These are phyloP conservation scores for Pistacia vera DNA, from an alignment of 345 rosid species.

Conservation along the genomic window DNA sequence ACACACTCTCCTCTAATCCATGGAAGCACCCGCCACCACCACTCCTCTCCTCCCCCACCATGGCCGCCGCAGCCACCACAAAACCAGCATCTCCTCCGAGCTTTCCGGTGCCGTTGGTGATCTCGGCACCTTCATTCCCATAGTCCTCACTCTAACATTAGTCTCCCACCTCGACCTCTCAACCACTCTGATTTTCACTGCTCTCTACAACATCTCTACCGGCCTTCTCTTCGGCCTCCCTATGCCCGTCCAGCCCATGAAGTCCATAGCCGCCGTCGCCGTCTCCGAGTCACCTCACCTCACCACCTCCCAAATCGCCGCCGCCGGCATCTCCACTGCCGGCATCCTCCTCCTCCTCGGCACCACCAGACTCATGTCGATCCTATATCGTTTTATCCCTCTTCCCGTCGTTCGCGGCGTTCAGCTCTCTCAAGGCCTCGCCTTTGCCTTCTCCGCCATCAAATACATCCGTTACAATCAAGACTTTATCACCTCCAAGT, in stretches of 20 bases:
- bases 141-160: slow-evolving; percentile 63
- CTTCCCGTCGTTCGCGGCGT: slow-evolving; percentile 93
- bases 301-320: slow-evolving; percentile 61
- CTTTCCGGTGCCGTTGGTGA: slow-evolving; percentile 87
- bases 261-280: slow-evolving; percentile 85
- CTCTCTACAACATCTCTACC: slow-evolving; percentile 69
- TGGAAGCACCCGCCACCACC: slow-evolving; percentile 21
- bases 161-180: slow-evolving; percentile 75
- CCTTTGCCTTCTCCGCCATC: slow-evolving; percentile 86
- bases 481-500: slow-evolving; percentile 57
- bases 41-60: slow-evolving; percentile 31
- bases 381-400: slow-evolving; percentile 68
- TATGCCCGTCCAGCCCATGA: slow-evolving; percentile 92
- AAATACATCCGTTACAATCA: slow-evolving; percentile 75
- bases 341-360: slow-evolving; percentile 65
- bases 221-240: slow-evolving; percentile 84
- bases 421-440: slow-evolving; percentile 93
- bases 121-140: slow-evolving; percentile 83
- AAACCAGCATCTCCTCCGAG: slow-evolving; percentile 52
- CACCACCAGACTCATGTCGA: slow-evolving; percentile 73
- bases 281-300: slow-evolving; percentile 73
- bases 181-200: slow-evolving; percentile 75
- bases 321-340: slow-evolving; percentile 69
- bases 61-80: slow-evolving; percentile 41
- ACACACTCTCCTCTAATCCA: background rate